Percentiles rank a stretch among this genome's conserved stretches.
Evolutionary conservation across 2,329 filamentous ascomycete genomes (phyloP).

Genomic region (Stagonosporopsis tanaceti): DNA sequence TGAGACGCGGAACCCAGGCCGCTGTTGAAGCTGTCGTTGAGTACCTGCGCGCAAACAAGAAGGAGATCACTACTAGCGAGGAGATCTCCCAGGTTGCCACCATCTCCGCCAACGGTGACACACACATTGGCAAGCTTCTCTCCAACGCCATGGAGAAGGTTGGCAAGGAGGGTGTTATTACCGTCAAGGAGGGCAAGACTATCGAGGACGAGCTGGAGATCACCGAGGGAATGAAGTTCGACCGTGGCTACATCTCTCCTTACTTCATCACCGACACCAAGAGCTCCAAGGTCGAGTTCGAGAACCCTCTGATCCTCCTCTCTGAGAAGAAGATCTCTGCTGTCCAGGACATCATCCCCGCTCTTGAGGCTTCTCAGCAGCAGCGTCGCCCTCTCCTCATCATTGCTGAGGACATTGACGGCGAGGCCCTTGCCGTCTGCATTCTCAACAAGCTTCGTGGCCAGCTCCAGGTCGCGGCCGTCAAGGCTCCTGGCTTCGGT

Average conservation of each 20-base stretch:
- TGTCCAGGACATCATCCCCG: constrained; percentile 97
- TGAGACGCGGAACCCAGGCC: constrained; percentile 95
- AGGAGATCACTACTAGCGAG: constrained; percentile 95
- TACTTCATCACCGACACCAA: constrained; percentile 99
- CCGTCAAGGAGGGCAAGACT: constrained; percentile 99
- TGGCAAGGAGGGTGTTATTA: constrained; percentile 99
- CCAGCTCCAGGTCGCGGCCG: constrained; percentile 96
- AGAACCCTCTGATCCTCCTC: constrained; percentile 97
- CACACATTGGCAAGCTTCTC: constrained; percentile 93
- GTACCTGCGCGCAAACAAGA: constrained; percentile 94
- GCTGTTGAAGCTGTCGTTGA: constrained; percentile 94
- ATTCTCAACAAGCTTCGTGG: constrained; percentile 99
- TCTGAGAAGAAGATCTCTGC: constrained; percentile 99
- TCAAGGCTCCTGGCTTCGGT: constrained; percentile 99
- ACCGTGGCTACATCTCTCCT: constrained; percentile 96
- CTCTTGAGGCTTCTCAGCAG: constrained; percentile 96
- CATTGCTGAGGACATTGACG: constrained; percentile 98
- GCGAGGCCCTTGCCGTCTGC: constrained; percentile 97
- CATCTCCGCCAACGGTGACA: constrained; percentile 96
- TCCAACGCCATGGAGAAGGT: constrained; percentile 99
- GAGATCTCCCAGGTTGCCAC: constrained; percentile 98
- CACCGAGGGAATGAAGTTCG: constrained; percentile 99
- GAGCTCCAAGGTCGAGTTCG: constrained; percentile 98
- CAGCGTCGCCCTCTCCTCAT: constrained; percentile 95
- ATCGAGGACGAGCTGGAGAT: constrained; percentile 97